phyloP scores from a whole-genome alignment of 192 early-diverging fungal species.

The Rhizoclosmatium sp. region DNA sequence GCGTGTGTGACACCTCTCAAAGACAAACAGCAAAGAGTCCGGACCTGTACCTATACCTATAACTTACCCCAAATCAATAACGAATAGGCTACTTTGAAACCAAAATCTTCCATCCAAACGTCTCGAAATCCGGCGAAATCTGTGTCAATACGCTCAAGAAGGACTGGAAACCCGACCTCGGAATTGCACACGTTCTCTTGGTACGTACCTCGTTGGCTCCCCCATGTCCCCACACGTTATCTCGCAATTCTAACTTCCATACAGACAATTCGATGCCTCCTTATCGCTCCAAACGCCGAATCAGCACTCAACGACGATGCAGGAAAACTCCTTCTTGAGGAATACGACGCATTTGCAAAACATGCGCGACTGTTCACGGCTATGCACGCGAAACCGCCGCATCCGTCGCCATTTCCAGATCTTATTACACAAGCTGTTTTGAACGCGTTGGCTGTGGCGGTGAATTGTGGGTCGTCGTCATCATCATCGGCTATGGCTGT shows the following conservation, averaged over 20 bases:
- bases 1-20: constrained; percentile 34
- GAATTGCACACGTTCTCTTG: constrained; percentile 84
- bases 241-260: not conserved
- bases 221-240: no score
- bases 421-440: not conserved
- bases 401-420: constrained; percentile 5
- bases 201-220: constrained; percentile 48
- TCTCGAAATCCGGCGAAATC: constrained; percentile 85
- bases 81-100: constrained; percentile 79
- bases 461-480: not conserved
- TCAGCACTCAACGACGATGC: constrained; percentile 97
- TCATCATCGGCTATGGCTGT: not conserved
- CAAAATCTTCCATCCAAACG: constrained; percentile 98
- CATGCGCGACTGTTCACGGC: constrained; percentile 80
- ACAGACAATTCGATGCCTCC: constrained; percentile 92
- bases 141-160: constrained; percentile 96
- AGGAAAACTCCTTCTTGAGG: constrained; percentile 86
- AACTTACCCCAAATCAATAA: not conserved
- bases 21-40: not conserved
- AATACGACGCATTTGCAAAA: constrained; percentile 83
- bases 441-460: not conserved
- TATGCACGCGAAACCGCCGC: constrained; percentile 70
- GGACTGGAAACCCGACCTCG: constrained; percentile 92
- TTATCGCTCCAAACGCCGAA: constrained; percentile 95
- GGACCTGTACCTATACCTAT: not conserved